Evolutionary conservation across 2,329 filamentous ascomycete species (phyloP).

Genomic region (Madurella mycetomatis): DNA sequence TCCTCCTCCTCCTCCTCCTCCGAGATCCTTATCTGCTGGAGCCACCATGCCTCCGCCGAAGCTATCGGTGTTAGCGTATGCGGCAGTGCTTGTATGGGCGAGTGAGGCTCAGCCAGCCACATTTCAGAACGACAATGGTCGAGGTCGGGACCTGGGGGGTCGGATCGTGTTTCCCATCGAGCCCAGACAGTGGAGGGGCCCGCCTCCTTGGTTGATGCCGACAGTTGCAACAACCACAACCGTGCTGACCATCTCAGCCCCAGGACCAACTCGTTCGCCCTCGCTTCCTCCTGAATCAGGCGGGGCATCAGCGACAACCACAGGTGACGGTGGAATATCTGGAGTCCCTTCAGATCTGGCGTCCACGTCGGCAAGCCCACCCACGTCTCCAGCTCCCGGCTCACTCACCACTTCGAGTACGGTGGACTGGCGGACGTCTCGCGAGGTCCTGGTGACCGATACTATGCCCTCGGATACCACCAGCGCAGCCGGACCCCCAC

Average conservation of each 20-base stretch:
- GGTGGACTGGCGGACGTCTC: conserved; percentile 5
- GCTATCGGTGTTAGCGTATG: conserved; percentile 17
- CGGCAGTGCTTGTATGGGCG: conserved; percentile 8
- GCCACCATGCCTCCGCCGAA: conserved; percentile 17
- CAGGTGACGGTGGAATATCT: background rate
- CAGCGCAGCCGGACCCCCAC: conserved; percentile 6
- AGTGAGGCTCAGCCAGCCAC: conserved; percentile 8
- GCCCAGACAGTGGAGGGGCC: conserved; percentile 1
- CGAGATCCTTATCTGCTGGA: background rate
- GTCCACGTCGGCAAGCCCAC: background rate
- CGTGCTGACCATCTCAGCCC: conserved; percentile 17
- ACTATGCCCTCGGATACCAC: conserved; percentile 23
- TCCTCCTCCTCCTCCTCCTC: conserved; percentile 1
- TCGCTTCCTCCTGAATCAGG: background rate
- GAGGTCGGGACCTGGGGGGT: background rate
- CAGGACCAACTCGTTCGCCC: conserved; percentile 9
- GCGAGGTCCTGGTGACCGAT: conserved; percentile 13
- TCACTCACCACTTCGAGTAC: background rate
- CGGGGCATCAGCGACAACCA: background rate
- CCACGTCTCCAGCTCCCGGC: conserved; percentile 3
- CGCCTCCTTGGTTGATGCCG: background rate
- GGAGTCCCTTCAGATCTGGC: background rate
- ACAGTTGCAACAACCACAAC: conserved; percentile 9
- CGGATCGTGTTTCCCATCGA: background rate
- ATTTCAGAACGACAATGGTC: conserved; percentile 2